Percentiles rank a stretch among this genome's conserved stretches.
Conservation (phyloP, 2,329 filamentous ascomycete species). For the Hymenoscyphus albidus region DNA sequence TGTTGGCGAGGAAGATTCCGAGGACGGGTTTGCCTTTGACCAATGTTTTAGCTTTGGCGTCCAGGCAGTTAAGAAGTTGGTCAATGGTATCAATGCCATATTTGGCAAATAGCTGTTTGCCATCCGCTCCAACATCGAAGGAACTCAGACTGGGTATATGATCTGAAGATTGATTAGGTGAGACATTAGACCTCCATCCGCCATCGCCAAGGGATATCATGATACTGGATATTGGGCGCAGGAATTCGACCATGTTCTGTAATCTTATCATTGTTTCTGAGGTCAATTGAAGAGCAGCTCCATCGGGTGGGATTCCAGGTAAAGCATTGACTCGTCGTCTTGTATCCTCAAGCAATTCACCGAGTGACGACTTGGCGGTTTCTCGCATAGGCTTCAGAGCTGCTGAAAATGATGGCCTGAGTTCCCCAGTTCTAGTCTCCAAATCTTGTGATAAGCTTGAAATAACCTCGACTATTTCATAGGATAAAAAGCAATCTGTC, state of each 20-base stretch:
- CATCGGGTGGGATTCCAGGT: constrained; percentile 70
- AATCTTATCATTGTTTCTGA: constrained; percentile 82
- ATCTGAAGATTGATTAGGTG: constrained; percentile 55
- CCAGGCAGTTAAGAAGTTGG: constrained; percentile 68
- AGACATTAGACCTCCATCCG: constrained; percentile 67
- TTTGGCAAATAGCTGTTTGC: constrained; percentile 79
- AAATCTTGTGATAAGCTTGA: constrained; percentile 74
- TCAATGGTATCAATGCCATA: constrained; percentile 91
- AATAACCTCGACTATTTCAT: constrained; percentile 90
- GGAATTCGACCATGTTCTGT: constrained; percentile 81
- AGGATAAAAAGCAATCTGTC: constrained; percentile 92
- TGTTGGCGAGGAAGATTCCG: constrained; percentile 90
- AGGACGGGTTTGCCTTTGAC: constrained; percentile 75
- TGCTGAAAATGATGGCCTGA: constrained; percentile 78
- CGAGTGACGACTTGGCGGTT: constrained; percentile 82
- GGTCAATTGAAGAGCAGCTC: constrained; percentile 72
- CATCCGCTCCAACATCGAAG: constrained; percentile 86
- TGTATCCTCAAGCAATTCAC: constrained; percentile 79
- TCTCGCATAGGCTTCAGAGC: constrained; percentile 86
- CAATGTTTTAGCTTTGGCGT: constrained; percentile 66
- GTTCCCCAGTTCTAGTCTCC: constrained; percentile 77
- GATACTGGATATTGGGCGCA: constrained; percentile 81
- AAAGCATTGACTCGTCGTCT: constrained; percentile 64
- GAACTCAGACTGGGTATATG: constrained; percentile 68
- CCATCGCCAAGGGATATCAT: constrained; percentile 90